Evolutionary conservation across 805 yeast genomes (phyloP).

Genomic region (Suhomyces canberraensis): DNA sequence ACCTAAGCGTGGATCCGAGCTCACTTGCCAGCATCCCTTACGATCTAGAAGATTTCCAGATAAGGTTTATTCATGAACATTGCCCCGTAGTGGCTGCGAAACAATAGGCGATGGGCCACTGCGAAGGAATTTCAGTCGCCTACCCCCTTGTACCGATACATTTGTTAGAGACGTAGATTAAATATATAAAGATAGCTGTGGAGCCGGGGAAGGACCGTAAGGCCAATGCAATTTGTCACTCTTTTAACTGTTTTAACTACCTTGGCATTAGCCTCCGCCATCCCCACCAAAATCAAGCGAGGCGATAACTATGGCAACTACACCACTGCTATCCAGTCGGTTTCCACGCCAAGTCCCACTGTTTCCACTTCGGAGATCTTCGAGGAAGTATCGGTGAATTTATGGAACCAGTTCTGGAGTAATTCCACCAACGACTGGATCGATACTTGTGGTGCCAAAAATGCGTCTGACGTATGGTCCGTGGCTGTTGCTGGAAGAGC

Average conservation of each 20-base stretch:
- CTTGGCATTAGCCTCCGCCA: background rate
- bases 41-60: background rate
- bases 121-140: too few relatives aligned
- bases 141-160: too few relatives aligned
- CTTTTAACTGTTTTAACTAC: background rate
- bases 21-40: background rate
- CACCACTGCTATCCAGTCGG: background rate
- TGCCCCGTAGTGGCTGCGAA: background rate
- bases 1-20: background rate
- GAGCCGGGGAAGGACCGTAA: too few relatives aligned
- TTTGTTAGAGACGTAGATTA: too few relatives aligned
- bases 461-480: constrained; percentile 20
- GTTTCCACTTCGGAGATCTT: constrained; percentile 2
- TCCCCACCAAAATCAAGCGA: background rate
- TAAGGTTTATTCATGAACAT: background rate
- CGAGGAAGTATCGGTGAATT: background rate
- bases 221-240: too few relatives aligned
- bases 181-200: too few relatives aligned
- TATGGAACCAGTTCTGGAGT: constrained; percentile 14
- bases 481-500: constrained; percentile 24
- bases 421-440: constrained; percentile 10
- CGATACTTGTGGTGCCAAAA: constrained; percentile 11
- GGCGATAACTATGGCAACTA: background rate
- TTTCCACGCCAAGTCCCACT: background rate
- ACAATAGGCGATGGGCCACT: too few relatives aligned